Evolutionary conservation across 2,329 filamentous ascomycete species (phyloP).

Genomic region (Phoma herbarum): DNA sequence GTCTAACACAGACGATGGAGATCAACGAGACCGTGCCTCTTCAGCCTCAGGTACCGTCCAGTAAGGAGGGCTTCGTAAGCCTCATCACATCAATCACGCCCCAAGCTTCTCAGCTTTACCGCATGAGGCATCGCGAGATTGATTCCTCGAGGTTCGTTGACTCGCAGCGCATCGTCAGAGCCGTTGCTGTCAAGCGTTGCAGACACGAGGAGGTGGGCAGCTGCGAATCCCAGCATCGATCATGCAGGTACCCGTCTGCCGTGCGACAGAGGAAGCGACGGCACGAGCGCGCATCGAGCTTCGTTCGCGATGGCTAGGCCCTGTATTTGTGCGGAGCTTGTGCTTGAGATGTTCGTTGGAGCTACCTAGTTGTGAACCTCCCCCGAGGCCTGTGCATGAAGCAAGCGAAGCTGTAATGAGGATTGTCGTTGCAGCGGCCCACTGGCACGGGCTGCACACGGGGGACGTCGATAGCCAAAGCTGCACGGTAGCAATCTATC

Average conservation of each 20-base stretch:
- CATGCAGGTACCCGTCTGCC: constrained; percentile 25
- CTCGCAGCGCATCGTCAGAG: constrained; percentile 3
- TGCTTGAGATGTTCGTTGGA: neutral
- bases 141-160: constrained; percentile 1
- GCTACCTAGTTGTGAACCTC: neutral
- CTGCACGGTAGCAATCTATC: too few species aligned
- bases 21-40: constrained; percentile 18
- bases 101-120: constrained; percentile 8
- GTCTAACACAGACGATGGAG: constrained; percentile 7
- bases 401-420: neutral
- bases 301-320: neutral
- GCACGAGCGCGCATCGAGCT: constrained; percentile 7
- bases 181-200: neutral
- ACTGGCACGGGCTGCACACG: neutral
- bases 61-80: constrained; percentile 14
- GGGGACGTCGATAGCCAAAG: neutral
- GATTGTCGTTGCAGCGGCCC: neutral
- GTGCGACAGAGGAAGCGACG: constrained; percentile 6
- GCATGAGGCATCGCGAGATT: constrained; percentile 2
- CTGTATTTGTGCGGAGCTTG: constrained; percentile 2
- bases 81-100: constrained; percentile 10
- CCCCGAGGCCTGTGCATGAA: neutral
- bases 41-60: constrained; percentile 21
- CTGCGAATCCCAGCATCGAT: constrained; percentile 20
- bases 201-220: neutral